Evolutionary conservation across 2,329 filamentous ascomycete species (phyloP).

Genomic region (Sporothrix brunneoviolacea): DNA sequence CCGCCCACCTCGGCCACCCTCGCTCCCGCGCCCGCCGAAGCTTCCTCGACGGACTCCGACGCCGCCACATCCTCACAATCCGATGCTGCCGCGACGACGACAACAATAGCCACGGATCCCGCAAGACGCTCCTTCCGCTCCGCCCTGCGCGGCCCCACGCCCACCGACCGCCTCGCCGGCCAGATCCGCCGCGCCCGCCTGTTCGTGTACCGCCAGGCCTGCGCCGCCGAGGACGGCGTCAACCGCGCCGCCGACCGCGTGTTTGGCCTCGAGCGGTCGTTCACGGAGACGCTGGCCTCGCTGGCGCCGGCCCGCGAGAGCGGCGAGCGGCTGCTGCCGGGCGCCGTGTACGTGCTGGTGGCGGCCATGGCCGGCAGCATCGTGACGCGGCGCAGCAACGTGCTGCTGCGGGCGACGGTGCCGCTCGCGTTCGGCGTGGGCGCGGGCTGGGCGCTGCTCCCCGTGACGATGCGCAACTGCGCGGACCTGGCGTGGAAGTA

Average conservation of each 20-base stretch:
- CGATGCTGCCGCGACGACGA: conserved; percentile 1
- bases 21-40: conserved; percentile 16
- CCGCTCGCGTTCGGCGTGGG: conserved; percentile 75
- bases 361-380: conserved; percentile 94
- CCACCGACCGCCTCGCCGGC: conserved; percentile 80
- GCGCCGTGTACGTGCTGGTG: conserved; percentile 85
- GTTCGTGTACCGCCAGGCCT: conserved; percentile 69
- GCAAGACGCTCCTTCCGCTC: conserved; percentile 13
- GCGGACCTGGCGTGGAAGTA: conserved; percentile 84
- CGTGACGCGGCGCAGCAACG: conserved; percentile 76
- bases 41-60: neutral
- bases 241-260: conserved; percentile 75
- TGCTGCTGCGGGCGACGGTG: conserved; percentile 69
- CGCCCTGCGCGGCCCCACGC: conserved; percentile 55
- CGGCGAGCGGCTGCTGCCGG: conserved; percentile 84
- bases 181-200: conserved; percentile 77
- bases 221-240: conserved; percentile 70
- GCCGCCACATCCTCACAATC: neutral
- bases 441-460: conserved; percentile 77
- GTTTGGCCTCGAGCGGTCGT: conserved; percentile 79
- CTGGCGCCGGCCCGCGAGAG: conserved; percentile 80
- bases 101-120: neutral
- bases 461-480: conserved; percentile 85
- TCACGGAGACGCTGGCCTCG: conserved; percentile 82
- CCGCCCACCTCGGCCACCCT: conserved; percentile 18